phyloP scores from a whole-genome alignment of 306 rosid species.

The Casuarina glauca region DNA sequence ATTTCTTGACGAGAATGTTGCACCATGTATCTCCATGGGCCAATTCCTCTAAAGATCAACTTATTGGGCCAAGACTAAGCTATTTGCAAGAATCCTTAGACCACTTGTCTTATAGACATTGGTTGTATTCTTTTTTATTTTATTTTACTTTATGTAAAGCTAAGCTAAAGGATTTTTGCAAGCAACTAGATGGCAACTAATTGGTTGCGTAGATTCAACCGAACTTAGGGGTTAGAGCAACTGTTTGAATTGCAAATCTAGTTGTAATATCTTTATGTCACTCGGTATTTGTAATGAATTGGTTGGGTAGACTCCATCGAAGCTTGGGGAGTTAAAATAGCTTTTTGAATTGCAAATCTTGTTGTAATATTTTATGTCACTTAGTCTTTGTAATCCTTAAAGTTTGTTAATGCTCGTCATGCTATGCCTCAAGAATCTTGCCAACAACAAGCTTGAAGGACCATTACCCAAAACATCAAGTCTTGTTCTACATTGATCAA shows the following conservation, averaged over 20 bases:
- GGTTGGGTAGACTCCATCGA: conserved; percentile 67
- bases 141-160: background rate
- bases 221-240: no score
- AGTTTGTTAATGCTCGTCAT: background rate
- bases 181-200: conserved; percentile 74
- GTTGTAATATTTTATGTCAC: background rate
- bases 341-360: conserved; percentile 76
- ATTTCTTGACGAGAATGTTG: background rate
- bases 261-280: no score
- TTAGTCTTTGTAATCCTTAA: background rate
- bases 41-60: conserved; percentile 85
- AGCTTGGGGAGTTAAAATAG: conserved; percentile 75
- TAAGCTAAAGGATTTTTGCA: conserved; percentile 9
- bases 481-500: conserved; percentile 78
- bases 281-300: background rate
- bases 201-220: no score
- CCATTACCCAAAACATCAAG: conserved; percentile 72
- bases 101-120: background rate
- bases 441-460: conserved; percentile 70
- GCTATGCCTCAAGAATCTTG: conserved; percentile 55
- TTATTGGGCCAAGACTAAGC: conserved; percentile 80
- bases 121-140: background rate
- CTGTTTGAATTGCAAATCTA: no score
- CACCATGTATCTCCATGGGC: conserved; percentile 72
- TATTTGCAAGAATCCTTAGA: conserved; percentile 56